These are phyloP conservation scores for Candolleomyces efflorescens DNA, from an alignment of 768 basidiomycete genomes.

Conservation along the genomic window DNA sequence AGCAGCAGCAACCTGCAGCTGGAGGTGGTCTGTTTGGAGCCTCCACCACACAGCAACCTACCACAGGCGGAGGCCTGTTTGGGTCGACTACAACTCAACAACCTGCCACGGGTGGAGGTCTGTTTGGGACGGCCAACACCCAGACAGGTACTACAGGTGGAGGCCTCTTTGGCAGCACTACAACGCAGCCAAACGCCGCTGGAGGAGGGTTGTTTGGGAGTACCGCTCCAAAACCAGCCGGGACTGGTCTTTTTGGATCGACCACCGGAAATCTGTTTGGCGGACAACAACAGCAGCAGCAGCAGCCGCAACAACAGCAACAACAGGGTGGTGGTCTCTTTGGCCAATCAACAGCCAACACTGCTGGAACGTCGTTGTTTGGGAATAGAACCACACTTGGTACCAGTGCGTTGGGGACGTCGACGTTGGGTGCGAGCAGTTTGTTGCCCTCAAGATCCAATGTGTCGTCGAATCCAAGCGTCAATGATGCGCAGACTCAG, in stretches of 20 bases:
- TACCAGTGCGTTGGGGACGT: conserved; percentile 18
- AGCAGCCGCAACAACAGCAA: conserved; percentile 23
- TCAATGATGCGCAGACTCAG: conserved; percentile 55
- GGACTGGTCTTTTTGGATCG: conserved; percentile 23
- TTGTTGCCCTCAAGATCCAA: conserved; percentile 35
- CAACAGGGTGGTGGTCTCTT: conserved; percentile 26
- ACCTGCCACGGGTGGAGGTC: conserved; percentile 13
- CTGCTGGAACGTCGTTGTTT: conserved; percentile 15
- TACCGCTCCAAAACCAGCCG: conserved; percentile 12
- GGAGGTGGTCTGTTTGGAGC: conserved; percentile 24
- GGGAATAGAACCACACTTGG: conserved; percentile 21
- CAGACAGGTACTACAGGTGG: neutral
- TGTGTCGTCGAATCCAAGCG: conserved; percentile 21
- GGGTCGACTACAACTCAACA: conserved; percentile 16
- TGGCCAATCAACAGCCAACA: conserved; percentile 24
- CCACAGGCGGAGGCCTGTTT: conserved; percentile 13
- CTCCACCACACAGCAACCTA: conserved; percentile 16
- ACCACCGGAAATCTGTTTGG: conserved; percentile 10
- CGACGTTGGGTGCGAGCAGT: conserved; percentile 28
- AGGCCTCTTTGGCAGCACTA: conserved; percentile 19
- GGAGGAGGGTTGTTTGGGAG: conserved; percentile 17
- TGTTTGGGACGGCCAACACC: conserved; percentile 20
- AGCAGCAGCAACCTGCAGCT: conserved; percentile 4
- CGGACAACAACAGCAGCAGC: conserved; percentile 17
- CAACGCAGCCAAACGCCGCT: neutral